Base-by-base conservation (phyloP, 495 filamentous ascomycete species). In the Aspergillus kassunensis region DNA sequence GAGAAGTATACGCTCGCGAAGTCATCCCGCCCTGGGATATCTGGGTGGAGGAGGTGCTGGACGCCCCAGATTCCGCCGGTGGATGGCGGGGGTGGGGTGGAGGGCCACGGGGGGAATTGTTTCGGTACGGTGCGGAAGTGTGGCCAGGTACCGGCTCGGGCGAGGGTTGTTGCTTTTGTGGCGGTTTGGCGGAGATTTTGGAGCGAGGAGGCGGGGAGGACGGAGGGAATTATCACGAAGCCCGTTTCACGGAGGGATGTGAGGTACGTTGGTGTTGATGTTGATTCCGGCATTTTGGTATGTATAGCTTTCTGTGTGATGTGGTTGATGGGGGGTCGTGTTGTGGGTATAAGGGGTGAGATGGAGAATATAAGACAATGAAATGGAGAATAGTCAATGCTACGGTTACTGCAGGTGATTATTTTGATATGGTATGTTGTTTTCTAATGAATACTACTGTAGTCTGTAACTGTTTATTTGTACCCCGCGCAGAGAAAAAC, bases 81-180 rank as follows among this genome's bases (percentile, higher is more conserved):
- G 0, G 69, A 71, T 44, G 76, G 70, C 0, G 73, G 70, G 0
- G 75, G 75, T 0, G 71, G 58, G 31, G 69, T 73, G 1, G 71
- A 68, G 20, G 79, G 75, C 87, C 88, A 91, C 7, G 89, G 89
- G 1, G 89, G 89, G 74, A 93, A 93, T 66, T 91, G 88, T 61
- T 91, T 91, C 44, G 86, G 87, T 16, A 91, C 81, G 3, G 86
- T 90, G 60, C 89, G 84, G 67, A 93, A 80, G 72, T 87, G 77
- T 12, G 86, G 87, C 88, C 88, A 93, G 42, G 68, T 31, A 24
- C 87, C 87, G 7, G 71, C 46, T 53, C 82, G 78, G 31, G 87
- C 83, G 46, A 77, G 70, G 13, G 66, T 58, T 34, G 80, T 83
- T 18, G 80, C 73, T 54, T 71, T 57, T n/a, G 62, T 50, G 36